Base-by-base conservation (phyloP, 2,329 filamentous ascomycete species). In the Sporothrix variecibatus region DNA sequence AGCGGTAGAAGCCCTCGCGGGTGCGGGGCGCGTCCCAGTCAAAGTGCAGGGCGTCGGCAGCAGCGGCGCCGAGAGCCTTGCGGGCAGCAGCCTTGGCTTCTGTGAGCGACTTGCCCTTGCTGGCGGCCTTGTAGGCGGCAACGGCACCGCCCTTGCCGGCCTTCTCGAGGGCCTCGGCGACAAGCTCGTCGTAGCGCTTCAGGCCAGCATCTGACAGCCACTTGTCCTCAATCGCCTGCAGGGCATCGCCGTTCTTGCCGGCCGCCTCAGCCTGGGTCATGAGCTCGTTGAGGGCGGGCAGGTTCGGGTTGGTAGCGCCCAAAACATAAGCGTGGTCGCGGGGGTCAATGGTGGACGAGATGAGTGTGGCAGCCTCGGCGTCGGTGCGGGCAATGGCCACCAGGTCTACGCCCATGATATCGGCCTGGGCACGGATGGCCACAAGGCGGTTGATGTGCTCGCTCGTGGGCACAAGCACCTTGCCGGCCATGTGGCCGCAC, bases 401-500 rank as follows among this genome's bases (percentile, higher is more conserved):
- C 76, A 99, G 91, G 81, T 99, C 94, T 76, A 90, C 88, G 77
- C 93, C 96, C 96, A 99, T 98, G 80, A 99, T 98, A 82, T 99
- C 96, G 78, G 96, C 95, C 85, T 99, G 96, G 4, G 96, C 95
- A 75, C 96, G 92, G 82, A 99, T 98, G 78, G 96, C 95, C 70
- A 99, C 94, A 72, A 99, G 88, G 73, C 96, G 92, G 87, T 98
- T 98, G 86, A 98, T 98, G 86, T 99, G 96, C 86, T 99, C 96
- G 84, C 91, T 93, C 81, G 98, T 97, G 70, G 96, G 96, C 71
- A 99, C 96, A 75, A 99, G 87, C 60, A 98, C 96, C 86, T 98
- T 98, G 81, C 96, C 96, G 78, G 96, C 96, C 96, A 98, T 98
- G 86, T 98, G 96, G 77, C 96, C 96, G 83, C 96, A 99, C 89